Base-by-base conservation (phyloP, 352 stramenopile species). In the Globisporangium yorkense region DNA sequence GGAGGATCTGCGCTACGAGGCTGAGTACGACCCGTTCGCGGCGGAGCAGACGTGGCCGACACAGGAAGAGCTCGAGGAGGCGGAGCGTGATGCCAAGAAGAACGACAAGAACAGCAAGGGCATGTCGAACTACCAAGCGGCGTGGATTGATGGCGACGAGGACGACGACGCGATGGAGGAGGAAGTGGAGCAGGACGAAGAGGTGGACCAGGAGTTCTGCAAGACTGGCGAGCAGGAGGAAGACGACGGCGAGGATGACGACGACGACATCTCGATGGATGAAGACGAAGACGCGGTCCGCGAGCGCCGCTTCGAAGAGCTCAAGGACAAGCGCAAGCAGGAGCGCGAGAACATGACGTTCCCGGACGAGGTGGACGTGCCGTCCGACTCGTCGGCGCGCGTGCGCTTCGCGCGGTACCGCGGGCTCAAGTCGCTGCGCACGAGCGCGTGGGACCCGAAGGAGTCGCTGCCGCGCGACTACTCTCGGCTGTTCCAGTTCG, bases 391-490 rank as follows among this genome's bases (percentile, higher is more conserved):
- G 15, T 63, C 74, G 35, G 84, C 77, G 18, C 82, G 82, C 35
- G 73, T 88, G 16, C 82, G 84, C 37, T 93, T 94, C 59, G 84
- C 84, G 18, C 84, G 84, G 6, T 99, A 99, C 87, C 91, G 97
- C 44, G 94, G 94, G 12, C 80, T 99, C 49, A 98, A 98, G 74
- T 97, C 79, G 50, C 97, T 99, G 63, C 89, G 96, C 31, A 98
- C 94, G 57, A 98, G 89, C 58, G 69, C 82, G 52, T 99, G 97
- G 97, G 96, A 99, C 67, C 82, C 96, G 2, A 98, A 99, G 74
- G 97, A 99, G 76, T 98, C 95, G 67, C 89, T 99, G 8, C 97
- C 97, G 24, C 82, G 88, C 29, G 91, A 98, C 49, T 99, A 99
- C 72, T 92, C 92, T 27, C 87, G 93, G 6, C 81, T 99, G 29